Base-by-base conservation (phyloP, 441 rosid species). In the Populus hybrid region DNA sequence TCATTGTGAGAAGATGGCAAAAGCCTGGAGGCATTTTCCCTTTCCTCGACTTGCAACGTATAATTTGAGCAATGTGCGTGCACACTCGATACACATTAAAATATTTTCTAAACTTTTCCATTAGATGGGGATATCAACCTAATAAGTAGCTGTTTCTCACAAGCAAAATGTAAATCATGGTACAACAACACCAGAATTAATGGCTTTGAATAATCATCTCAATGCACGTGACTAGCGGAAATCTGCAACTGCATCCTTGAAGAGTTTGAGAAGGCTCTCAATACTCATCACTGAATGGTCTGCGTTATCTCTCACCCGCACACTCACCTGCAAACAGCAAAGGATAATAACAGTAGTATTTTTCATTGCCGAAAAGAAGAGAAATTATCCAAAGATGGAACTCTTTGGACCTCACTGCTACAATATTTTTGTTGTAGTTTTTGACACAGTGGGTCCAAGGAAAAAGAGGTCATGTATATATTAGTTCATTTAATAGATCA, bases 251-350 rank as follows among this genome's bases (percentile, higher is more conserved):
- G 92, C 92, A 61, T 87, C 84, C 86, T 80, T 79, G 67, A 93
- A 94, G 81, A 81, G 90, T 75, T 89, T 75, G 35, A 97, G 87
- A 46, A 97, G 85, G 84, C 79, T 85, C 42, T 82, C 91, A 0
- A 88, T 87, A 82, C 89, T 87, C 97, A 85, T 92, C 28, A 87
- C 88, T 1, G 88, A 73, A 79, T 84, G 93, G 61, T 92, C 97
- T 21, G 81, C 87, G 75, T 84, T 86, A 81, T 94, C 99, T 83
- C 99, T 88, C 63, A 88, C 83, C 64, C 98, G 88, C 2, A 93
- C 97, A 70, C 95, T 93, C 77, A 94, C 98, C 98, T 95, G 89
- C 6, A 57, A 64, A 64, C 36, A 53, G 21, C 30, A 11, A 7
- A 12, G 10, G 19, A 75, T 9, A 0, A 2, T 7, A 42, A 6